These are phyloP conservation scores for Ustilago cynodontis DNA, from an alignment of 1,284 basidiomycete species.

Conservation along the genomic window DNA sequence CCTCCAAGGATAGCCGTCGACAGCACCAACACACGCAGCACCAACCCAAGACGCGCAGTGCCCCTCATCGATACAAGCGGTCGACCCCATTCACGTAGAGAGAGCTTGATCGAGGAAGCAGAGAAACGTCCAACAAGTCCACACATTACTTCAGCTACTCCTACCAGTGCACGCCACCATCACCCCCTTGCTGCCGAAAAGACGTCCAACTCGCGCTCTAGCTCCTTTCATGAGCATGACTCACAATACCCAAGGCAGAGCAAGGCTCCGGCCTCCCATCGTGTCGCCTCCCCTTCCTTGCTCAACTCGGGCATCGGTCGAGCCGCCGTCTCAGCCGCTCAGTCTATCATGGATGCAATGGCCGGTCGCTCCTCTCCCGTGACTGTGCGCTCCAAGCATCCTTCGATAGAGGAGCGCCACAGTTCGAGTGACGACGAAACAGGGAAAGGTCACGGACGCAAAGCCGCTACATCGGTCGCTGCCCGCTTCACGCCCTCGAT, in stretches of 20 bases:
- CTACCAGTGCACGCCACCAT: slow-evolving; percentile 46
- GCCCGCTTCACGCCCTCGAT: slow-evolving; percentile 50
- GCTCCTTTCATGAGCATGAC: slow-evolving; percentile 36
- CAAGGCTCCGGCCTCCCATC: slow-evolving; percentile 24
- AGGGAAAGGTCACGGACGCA: slow-evolving; percentile 58
- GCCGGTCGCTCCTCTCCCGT: slow-evolving; percentile 54
- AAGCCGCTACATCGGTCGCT: slow-evolving; percentile 28
- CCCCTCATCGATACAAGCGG: slow-evolving; percentile 47
- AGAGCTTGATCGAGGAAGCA: slow-evolving; percentile 40
- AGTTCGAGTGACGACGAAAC: slow-evolving; percentile 57
- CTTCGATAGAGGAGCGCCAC: slow-evolving; percentile 19
- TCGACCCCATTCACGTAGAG: slow-evolving; percentile 24
- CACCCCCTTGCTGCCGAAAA: slow-evolving; percentile 20
- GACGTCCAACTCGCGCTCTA: slow-evolving; percentile 18
- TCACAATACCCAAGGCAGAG: slow-evolving; percentile 16
- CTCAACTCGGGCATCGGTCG: slow-evolving; percentile 51
- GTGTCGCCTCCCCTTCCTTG: slow-evolving; percentile 38
- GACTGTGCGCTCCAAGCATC: slow-evolving; percentile 23
- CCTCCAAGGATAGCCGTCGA: slow-evolving; percentile 36
- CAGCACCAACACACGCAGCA: slow-evolving; percentile 17
- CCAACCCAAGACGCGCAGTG: slow-evolving; percentile 21
- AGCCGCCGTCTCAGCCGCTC: slow-evolving; percentile 55
- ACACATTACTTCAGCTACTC: slow-evolving; percentile 54
- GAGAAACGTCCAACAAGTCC: slow-evolving; percentile 58
- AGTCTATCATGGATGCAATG: slow-evolving; percentile 59